A percentile compares a stretch with the other conserved stretches of the same genome.
Evolutionary conservation across 352 stramenopile genomes (phyloP).

Genomic region (Pythium chondricola): DNA sequence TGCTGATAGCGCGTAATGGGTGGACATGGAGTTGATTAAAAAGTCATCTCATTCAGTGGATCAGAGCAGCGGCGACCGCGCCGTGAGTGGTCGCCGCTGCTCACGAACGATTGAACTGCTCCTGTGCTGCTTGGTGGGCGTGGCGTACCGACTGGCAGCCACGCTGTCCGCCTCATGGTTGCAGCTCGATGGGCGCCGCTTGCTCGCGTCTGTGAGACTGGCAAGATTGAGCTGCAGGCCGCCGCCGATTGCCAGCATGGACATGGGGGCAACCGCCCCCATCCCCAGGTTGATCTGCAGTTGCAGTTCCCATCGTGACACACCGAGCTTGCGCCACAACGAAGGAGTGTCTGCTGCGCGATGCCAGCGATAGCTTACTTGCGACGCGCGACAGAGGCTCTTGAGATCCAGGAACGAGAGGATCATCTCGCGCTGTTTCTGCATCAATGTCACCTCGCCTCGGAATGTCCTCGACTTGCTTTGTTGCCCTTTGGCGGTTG

Average conservation of each 20-base stretch:
- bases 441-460: conserved; percentile 23
- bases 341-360: conserved; percentile 52
- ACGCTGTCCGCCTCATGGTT: neutral
- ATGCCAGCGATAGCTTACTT: conserved; percentile 70
- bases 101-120: conserved; percentile 5
- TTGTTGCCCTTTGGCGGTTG: conserved; percentile 9
- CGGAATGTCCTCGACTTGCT: conserved; percentile 5
- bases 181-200: conserved; percentile 17
- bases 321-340: conserved; percentile 54
- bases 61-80: neutral
- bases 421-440: conserved; percentile 45
- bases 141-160: neutral
- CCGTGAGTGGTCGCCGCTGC: conserved; percentile 11
- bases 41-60: no score
- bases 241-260: conserved; percentile 23
- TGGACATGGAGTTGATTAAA: no score
- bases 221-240: conserved; percentile 11
- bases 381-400: conserved; percentile 48
- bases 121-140: neutral
- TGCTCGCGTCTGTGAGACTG: conserved; percentile 5
- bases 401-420: conserved; percentile 65
- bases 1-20: no score
- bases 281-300: conserved; percentile 56
- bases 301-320: conserved; percentile 63
- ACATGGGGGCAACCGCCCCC: conserved; percentile 33